Base-by-base conservation (phyloP, 345 rosid genomes). In the Physaria fendleri region DNA sequence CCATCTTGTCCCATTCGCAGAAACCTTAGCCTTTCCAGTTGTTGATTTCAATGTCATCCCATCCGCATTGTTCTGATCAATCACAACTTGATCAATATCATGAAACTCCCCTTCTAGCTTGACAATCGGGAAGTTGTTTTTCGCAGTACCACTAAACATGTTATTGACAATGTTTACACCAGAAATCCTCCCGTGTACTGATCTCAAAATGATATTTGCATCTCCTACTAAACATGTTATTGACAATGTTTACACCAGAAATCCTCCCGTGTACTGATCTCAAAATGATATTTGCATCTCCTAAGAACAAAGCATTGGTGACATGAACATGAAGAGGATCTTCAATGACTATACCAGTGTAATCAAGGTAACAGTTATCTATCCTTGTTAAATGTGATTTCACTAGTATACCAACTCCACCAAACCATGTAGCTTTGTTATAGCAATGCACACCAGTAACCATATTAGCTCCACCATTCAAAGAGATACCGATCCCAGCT, bases 311-410 rank as follows among this genome's bases (percentile, higher is more conserved):
- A 3, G 80, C 85, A 7, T 82, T 77, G 0, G 82, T 81, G 15
- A 85, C 76, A 47, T 81, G 90, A 41, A 85, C 92, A 28, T 83
- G 90, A 37, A 63, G 59, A 5, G 90, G 90, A 40, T 81, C 87
- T 53, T 81, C 92, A 59, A 81, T 68, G 53, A 81, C 79, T 13
- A 85, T 74, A 5, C 71, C 64, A 1, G 77, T 85, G 71, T 56
- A 82, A 56, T 84, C 95, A 43, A 88, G 56, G 76, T 84, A 88
- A 51, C 87, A 84, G 11, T 82, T 82, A 10, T 71, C 80, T 18
- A 88, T 71, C 51, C 89, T 79, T 1, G 89, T 82, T 13, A 84
- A 56, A 3, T 63, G 47, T 0, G 74, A 1, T 30, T 78, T 88
- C 22, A 82, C 81, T 18, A 76, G 21, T 37, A 88, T 83, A 12